Conservation (phyloP, 1,284 basidiomycete genomes). For the Leccinum griseonigrum region DNA sequence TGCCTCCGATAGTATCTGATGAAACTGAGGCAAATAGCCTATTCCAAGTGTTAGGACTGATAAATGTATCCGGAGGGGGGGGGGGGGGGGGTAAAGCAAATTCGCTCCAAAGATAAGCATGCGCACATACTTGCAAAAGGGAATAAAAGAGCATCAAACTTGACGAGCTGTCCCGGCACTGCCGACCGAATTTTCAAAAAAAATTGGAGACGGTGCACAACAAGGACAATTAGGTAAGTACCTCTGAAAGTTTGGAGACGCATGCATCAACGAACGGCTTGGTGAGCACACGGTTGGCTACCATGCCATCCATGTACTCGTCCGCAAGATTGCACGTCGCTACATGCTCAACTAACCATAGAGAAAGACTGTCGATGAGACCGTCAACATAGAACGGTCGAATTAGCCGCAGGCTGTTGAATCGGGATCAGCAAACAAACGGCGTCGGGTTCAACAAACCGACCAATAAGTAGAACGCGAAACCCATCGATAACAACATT, state of each 20-base stretch:
- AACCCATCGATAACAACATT: slow-evolving; percentile 74
- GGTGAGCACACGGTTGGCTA: slow-evolving; percentile 60
- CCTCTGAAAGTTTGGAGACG: slow-evolving; percentile 68
- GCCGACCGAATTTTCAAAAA: slow-evolving; percentile 49
- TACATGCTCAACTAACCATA: no score
- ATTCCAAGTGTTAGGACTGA: slow-evolving; percentile 70
- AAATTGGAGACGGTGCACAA: neutral
- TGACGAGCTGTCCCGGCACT: slow-evolving; percentile 52
- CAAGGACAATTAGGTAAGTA: slow-evolving; percentile 27
- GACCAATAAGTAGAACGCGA: slow-evolving; percentile 81
- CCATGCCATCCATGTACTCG: slow-evolving; percentile 75
- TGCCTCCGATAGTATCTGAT: slow-evolving; percentile 35
- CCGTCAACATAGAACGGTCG: slow-evolving; percentile 77
- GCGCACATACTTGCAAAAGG: slow-evolving; percentile 54
- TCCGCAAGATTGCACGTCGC: slow-evolving; percentile 74
- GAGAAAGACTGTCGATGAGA: no score
- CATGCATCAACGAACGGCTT: slow-evolving; percentile 69
- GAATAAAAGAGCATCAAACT: slow-evolving; percentile 53
- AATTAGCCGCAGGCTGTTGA: slow-evolving; percentile 65
- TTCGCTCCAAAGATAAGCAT: slow-evolving; percentile 42
- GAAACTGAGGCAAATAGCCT: slow-evolving; percentile 47
- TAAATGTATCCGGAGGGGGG: slow-evolving; percentile 71
- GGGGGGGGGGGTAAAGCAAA: slow-evolving; percentile 61
- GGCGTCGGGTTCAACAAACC: slow-evolving; percentile 15
- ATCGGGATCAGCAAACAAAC: slow-evolving; percentile 8